Percentiles rank a stretch among this genome's conserved stretches.
Evolutionary conservation across 345 rosid genomes (phyloP).

Genomic region (Punica granatum): DNA sequence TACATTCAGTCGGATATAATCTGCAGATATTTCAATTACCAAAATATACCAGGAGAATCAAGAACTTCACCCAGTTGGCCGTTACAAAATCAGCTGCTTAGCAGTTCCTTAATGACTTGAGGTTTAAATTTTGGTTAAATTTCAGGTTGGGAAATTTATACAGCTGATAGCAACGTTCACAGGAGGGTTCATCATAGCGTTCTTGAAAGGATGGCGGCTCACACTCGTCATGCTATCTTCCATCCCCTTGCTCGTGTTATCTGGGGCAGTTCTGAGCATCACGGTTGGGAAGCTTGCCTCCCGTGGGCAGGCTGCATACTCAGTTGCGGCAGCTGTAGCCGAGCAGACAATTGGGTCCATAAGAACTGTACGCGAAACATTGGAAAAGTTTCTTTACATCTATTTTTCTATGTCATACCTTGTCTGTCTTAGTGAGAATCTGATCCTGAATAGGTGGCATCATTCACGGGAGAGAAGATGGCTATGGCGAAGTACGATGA

Average conservation of each 20-base stretch:
- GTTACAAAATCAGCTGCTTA: not conserved
- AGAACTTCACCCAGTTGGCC: not conserved
- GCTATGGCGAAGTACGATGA: constrained; percentile 30
- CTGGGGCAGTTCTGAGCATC: constrained; percentile 26
- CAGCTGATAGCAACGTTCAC: constrained; percentile 34
- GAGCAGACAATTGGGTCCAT: constrained; percentile 40
- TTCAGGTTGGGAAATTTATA: constrained; percentile 43
- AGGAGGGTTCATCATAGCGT: constrained; percentile 34
- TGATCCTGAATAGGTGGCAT: constrained; percentile 29
- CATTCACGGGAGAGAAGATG: constrained; percentile 47
- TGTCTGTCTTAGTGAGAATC: not conserved
- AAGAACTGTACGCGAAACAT: constrained; percentile 26
- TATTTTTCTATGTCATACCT: not conserved
- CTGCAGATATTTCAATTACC: not conserved
- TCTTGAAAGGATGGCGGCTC: constrained; percentile 44
- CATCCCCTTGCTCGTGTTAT: constrained; percentile 29
- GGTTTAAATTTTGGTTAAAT: too few relatives aligned
- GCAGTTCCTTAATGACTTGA: not conserved
- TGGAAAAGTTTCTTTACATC: not conserved
- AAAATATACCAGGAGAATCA: not conserved
- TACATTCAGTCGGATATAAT: not conserved
- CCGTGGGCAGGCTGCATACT: constrained; percentile 30
- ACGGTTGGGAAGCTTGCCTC: constrained; percentile 26
- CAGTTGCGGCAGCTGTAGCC: constrained; percentile 27
- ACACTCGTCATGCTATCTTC: constrained; percentile 36